Conservation (phyloP, 139 green algal genomes). For the Edaphochlamys debaryana region DNA sequence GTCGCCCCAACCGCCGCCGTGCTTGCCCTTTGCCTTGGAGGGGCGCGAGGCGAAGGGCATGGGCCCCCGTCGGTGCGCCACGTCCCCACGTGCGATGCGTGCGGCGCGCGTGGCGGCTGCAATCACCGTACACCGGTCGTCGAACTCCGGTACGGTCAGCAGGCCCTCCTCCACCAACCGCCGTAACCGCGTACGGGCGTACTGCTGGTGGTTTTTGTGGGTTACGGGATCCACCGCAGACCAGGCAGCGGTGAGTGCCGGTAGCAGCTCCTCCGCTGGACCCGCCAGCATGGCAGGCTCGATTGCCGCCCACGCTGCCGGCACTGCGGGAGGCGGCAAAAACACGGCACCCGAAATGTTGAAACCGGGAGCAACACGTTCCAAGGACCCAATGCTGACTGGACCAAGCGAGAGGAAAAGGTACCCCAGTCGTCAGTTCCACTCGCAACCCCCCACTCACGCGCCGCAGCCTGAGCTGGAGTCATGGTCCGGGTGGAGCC, state of each 20-base stretch:
- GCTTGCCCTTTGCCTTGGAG: too few species aligned
- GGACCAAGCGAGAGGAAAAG: neutral
- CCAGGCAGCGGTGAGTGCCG: neutral
- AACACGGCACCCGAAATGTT: too few species aligned
- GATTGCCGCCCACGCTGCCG: neutral
- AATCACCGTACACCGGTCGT: neutral
- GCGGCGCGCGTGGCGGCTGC: neutral
- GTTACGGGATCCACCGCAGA: neutral
- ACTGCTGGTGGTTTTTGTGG: slow-evolving; percentile 27
- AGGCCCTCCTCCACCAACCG: neutral
- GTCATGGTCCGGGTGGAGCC: too few species aligned
- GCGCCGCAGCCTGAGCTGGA: too few species aligned
- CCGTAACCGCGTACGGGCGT: slow-evolving; percentile 3
- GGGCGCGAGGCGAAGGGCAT: too few species aligned
- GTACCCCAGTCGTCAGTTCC: too few species aligned
- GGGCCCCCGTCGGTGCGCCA: too few species aligned
- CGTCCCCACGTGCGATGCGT: neutral
- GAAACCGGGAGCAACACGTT: neutral
- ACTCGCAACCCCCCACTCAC: too few species aligned
- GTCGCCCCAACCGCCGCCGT: too few species aligned
- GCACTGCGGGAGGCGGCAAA: neutral
- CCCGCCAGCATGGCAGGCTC: neutral
- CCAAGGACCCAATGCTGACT: neutral
- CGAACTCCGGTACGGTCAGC: neutral
- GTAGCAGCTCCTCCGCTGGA: neutral